Evolutionary conservation across 768 basidiomycete species (phyloP).

Genomic region (Floccularia luteovirens): DNA sequence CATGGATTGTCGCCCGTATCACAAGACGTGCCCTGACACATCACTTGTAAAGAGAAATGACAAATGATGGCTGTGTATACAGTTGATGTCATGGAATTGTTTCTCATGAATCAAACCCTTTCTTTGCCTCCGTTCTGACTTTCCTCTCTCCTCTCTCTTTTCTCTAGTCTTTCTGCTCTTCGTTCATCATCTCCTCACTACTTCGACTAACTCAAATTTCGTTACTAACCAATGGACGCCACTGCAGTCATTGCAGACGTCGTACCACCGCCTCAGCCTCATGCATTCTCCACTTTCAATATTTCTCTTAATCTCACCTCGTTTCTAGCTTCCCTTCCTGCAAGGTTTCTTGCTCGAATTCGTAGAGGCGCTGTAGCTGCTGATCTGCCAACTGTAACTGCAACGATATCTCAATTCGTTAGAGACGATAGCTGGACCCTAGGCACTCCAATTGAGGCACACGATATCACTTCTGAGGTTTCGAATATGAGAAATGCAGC

Average conservation of each 20-base stretch:
- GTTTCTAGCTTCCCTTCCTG: conserved; percentile 13
- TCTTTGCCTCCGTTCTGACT: too few relatives aligned
- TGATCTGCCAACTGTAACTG: background rate
- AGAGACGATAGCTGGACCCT: background rate
- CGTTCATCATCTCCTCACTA: too few relatives aligned
- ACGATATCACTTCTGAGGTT: background rate
- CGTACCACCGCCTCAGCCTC: background rate
- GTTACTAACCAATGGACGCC: too few relatives aligned
- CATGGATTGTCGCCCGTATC: too few relatives aligned
- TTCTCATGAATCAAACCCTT: too few relatives aligned
- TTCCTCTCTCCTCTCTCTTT: too few relatives aligned
- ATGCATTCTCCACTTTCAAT: conserved; percentile 1
- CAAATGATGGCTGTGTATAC: too few relatives aligned
- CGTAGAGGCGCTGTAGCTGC: conserved; percentile 21
- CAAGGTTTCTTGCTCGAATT: conserved; percentile 29
- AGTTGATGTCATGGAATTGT: too few relatives aligned
- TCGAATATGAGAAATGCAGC: background rate
- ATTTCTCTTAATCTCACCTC: conserved; percentile 3
- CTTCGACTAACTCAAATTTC: too few relatives aligned
- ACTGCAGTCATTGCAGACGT: background rate
- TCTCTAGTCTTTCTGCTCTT: too few relatives aligned
- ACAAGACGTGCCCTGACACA: too few relatives aligned
- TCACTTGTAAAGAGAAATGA: too few relatives aligned
- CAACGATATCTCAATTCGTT: background rate
- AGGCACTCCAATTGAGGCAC: background rate